Conservation (phyloP, 1,284 basidiomycete genomes). For the Paramarasmius palmivorus region DNA sequence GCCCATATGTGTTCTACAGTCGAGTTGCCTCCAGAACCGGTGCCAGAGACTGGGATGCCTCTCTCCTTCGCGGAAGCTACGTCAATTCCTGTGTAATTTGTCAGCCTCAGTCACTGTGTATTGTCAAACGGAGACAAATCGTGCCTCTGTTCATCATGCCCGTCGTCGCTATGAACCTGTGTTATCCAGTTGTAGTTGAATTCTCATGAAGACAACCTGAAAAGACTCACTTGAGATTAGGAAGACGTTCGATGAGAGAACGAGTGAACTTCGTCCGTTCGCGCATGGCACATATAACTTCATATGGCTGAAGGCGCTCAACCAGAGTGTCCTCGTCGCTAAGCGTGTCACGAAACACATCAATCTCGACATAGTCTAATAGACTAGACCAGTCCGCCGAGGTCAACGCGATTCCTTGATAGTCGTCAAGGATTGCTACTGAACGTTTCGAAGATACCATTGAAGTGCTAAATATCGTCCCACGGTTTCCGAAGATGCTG, state of each 20-base stretch:
- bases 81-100: slow-evolving; percentile 38
- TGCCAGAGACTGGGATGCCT: slow-evolving; percentile 60
- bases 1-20: slow-evolving; percentile 69
- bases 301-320: slow-evolving; percentile 48
- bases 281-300: slow-evolving; percentile 67
- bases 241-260: slow-evolving; percentile 51
- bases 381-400: slow-evolving; percentile 55
- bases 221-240: slow-evolving; percentile 39
- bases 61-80: slow-evolving; percentile 44
- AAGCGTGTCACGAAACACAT: slow-evolving; percentile 54
- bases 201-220: neutral
- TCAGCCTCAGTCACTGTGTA: neutral
- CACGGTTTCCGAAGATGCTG: no score
- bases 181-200: neutral
- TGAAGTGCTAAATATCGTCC: neutral
- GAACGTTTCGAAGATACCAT: slow-evolving; percentile 20
- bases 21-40: slow-evolving; percentile 42
- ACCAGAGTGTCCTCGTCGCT: slow-evolving; percentile 50
- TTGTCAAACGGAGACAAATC: neutral
- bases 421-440: slow-evolving; percentile 65
- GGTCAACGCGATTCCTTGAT: slow-evolving; percentile 51
- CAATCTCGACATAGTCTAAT: slow-evolving; percentile 36
- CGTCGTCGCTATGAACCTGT: slow-evolving; percentile 57
- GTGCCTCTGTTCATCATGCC: slow-evolving; percentile 44
- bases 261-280: slow-evolving; percentile 61